Base-by-base conservation (phyloP, 192 early-diverging fungal genomes). In the Coemansia sp. region DNA sequence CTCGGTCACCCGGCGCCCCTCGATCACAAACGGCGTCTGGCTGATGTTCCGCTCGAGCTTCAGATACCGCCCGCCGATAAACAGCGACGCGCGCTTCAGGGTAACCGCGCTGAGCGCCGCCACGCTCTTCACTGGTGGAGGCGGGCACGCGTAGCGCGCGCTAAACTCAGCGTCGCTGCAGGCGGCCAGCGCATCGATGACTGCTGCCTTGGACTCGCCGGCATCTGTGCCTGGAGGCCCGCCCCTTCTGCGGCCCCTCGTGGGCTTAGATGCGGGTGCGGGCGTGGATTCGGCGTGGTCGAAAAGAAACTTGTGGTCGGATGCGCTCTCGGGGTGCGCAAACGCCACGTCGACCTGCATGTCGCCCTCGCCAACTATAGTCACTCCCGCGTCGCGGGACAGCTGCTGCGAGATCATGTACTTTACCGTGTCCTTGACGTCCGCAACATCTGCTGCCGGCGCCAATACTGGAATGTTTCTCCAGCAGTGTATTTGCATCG, bases 1-100 rank as follows among this genome's bases (percentile, higher is more conserved):
- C 58, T 90, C 87, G 10, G 88, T 82, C 27, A 95, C 54, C 5
- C 87, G 67, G 19, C 84, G 73, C 23, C 87, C 89, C 5, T 85
- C 81, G 12, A 94, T 80, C 14, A 83, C 58, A 89, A 93, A 96
- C 0, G 90, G 90, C 6, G 94, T 91, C 72, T 98, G 93, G 66
- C 88, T 90, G 49, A 93, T 86, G 48, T 88, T 82, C 25, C 91
- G 73, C 23, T 82, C 79, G 18, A 85, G 81, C 68, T 92, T 92
- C 21, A 88, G 63, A 47, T 92, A 92, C 24, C 88, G 82, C 0
- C 87, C 90, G 24, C 85, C 90, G 7, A 91, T 50, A 69, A 80
- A 85, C 32, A 87, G 46, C 19, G 87, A 83, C 23, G 77, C 64
- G 18, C 86, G 81, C 47, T 57, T 65, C 30, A 84, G 68, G 22